Conservation (phyloP, 2,329 filamentous ascomycete genomes). For the Ambrosiella beaveri region DNA sequence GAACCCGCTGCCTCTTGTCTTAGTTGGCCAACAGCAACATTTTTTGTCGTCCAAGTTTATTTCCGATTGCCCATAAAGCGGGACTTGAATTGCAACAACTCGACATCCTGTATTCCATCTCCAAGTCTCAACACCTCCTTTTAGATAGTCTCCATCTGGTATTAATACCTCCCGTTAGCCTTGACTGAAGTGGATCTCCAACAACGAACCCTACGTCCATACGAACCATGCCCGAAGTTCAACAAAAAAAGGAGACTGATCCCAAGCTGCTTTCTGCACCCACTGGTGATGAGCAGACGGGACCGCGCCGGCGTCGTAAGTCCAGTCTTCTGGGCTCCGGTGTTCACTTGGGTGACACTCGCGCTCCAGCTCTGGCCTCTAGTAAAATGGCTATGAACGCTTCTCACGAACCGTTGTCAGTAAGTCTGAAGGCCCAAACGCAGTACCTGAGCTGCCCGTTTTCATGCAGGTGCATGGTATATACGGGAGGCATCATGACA, state of each 20-base stretch:
- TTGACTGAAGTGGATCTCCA: background rate
- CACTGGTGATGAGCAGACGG: slow-evolving; percentile 15
- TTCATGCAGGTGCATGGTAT: background rate
- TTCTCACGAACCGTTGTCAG: slow-evolving; percentile 9
- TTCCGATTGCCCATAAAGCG: no score
- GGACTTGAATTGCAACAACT: no score
- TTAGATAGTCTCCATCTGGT: background rate
- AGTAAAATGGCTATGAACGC: slow-evolving; percentile 29
- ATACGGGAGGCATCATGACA: background rate
- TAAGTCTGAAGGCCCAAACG: slow-evolving; percentile 1
- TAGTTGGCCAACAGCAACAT: no score
- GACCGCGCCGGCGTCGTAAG: slow-evolving; percentile 34
- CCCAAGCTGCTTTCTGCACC: background rate
- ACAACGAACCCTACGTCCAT: background rate
- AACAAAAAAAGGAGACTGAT: background rate
- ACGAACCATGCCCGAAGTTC: background rate
- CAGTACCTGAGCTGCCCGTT: background rate
- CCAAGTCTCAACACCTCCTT: background rate
- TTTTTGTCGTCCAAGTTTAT: no score
- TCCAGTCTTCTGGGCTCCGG: slow-evolving; percentile 37
- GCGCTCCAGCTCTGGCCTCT: slow-evolving; percentile 36
- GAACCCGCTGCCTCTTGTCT: no score
- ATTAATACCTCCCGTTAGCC: background rate
- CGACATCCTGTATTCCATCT: no score
- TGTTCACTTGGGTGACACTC: slow-evolving; percentile 37